Evolutionary conservation across 305 asterid species (phyloP).

Genomic region (Andrographis paniculata): DNA sequence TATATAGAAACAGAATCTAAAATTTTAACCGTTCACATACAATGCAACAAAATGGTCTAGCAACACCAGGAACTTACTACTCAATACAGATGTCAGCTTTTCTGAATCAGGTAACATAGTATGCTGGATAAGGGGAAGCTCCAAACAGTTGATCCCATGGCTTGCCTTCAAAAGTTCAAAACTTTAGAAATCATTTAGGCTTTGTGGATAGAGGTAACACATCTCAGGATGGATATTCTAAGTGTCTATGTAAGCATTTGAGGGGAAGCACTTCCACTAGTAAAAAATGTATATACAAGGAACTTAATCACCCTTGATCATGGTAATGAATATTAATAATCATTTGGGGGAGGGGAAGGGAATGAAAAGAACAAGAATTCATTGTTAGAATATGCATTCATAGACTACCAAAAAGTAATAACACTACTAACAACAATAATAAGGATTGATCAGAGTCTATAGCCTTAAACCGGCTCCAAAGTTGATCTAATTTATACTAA

Average conservation of each 20-base stretch:
- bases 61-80: constrained; percentile 31
- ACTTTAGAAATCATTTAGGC: background rate
- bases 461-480: too few relatives aligned
- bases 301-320: background rate
- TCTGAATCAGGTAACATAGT: constrained; percentile 48
- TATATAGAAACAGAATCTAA: too few relatives aligned
- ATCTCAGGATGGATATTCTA: background rate
- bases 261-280: background rate
- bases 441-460: too few relatives aligned
- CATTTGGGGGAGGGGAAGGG: background rate
- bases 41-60: constrained; percentile 6
- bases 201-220: background rate
- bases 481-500: too few relatives aligned
- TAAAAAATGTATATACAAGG: background rate
- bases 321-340: background rate
- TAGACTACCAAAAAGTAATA: too few relatives aligned
- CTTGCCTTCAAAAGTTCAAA: constrained; percentile 30
- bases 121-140: constrained; percentile 85
- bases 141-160: constrained; percentile 55
- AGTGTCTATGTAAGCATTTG: background rate
- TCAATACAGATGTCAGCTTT: constrained; percentile 44
- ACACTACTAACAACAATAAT: too few relatives aligned
- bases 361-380: background rate
- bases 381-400: too few relatives aligned
- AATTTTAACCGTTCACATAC: background rate